Evolutionary conservation across 805 yeast genomes (phyloP), one percentile per base, ranked within the genome.

Genomic region (Lipomyces lipofer): DNA sequence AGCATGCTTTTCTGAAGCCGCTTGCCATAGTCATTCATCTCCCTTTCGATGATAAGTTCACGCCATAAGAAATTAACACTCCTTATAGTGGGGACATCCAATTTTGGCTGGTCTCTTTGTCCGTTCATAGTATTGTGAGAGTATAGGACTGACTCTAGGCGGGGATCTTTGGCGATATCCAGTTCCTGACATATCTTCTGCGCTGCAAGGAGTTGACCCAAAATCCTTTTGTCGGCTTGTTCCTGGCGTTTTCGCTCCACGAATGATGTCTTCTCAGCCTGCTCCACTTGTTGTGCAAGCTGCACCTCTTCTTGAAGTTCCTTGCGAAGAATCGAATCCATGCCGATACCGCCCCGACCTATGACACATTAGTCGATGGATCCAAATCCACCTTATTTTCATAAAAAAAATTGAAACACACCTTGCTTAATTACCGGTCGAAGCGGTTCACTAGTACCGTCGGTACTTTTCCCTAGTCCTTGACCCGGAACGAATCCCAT

Each of bases 401-500:
- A 44, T 22, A 19, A 19, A 29, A 15, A 8, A 27, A 17, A 21
- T 4, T 17, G 15, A 9, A 17, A 21, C 49, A 7, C 30, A 56
- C 56, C 60, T 19, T 56, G 36, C 33, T 22, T 56, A 54, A 1
- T 68, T 56, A 6, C 24, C 12, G 44, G 46, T 49, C 38, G 21
- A 9, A 54, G n/a, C 7, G 56, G 55, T 17, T 36, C 50, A 15
- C 19, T 12, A 12, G 24, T 27, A 12, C 19, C 43, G 19, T 51
- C 29, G 9, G 44, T 56, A 12, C 63, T 53, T 21, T 49, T 59
- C 0, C 85, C 84, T 15, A 80, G 66, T 0, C 73, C 62, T 24
- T 74, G 71, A 17, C 84, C 85, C 2, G 74, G 64, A 50, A 70
- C 73, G 63, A 73, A 82, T 0, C 86, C 86, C 86, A 82, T 82